Evolutionary conservation across 164 flowering plant genomes (phyloP).

Genomic region (Taxillus chinensis): DNA sequence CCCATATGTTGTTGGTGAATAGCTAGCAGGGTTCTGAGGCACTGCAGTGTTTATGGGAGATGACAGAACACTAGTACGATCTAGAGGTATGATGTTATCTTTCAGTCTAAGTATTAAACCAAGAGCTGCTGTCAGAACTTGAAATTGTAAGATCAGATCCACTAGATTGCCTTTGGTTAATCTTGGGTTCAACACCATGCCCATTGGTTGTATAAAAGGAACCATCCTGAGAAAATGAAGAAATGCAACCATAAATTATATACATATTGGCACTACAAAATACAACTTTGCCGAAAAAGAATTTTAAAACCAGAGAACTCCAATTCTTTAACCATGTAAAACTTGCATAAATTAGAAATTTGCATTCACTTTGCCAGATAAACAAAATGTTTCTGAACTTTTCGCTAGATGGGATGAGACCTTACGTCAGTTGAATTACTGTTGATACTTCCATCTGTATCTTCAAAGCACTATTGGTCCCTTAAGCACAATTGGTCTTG

Average conservation of each 20-base stretch:
- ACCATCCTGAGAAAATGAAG: constrained; percentile 30
- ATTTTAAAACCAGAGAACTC: too few species aligned
- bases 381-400: too few species aligned
- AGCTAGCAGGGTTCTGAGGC: constrained; percentile 16
- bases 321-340: too few species aligned
- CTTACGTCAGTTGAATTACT: constrained; percentile 38
- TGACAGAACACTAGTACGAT: constrained; percentile 23
- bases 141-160: constrained; percentile 61
- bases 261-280: too few species aligned
- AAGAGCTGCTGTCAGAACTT: constrained; percentile 68
- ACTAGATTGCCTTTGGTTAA: constrained; percentile 29
- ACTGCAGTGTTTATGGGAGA: constrained; percentile 17
- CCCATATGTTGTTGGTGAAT: constrained; percentile 22
- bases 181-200: constrained; percentile 25
- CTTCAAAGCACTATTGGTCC: constrained; percentile 28
- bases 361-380: too few species aligned
- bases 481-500: constrained; percentile 34
- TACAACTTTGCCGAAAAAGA: too few species aligned
- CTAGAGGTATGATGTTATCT: constrained; percentile 22
- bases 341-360: too few species aligned
- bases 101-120: constrained; percentile 32
- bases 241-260: background rate
- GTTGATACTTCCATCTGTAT: constrained; percentile 22
- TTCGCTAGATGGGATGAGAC: constrained; percentile 7
- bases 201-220: constrained; percentile 14